Evolutionary conservation across 805 yeast species (phyloP), one percentile per base, ranked within the genome.

Genomic region (Candida chauliodis): DNA sequence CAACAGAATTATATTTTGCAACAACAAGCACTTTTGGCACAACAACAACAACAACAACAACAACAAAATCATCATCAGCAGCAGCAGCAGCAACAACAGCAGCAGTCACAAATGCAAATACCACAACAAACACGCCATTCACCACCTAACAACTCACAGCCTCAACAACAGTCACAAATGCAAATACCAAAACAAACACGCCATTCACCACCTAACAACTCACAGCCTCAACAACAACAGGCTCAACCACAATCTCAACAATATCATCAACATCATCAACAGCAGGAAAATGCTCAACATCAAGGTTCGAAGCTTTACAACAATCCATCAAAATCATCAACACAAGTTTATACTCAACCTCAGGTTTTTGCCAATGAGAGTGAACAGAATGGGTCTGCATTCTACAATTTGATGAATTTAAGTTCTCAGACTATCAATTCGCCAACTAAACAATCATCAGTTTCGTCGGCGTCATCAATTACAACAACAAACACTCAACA

Each of bases 41-140:
- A 34, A 19, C 35, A 35, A 17, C 42, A 34, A 22, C 43, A 37
- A 16, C 43, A 41, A 25, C 43, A 40, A 23, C 43, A 43, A 4
- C 34, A 21, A 10, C 37, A 36, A 11, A 35, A 43, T 19, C 38
- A 29, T 4, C 37, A 34, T n/a, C 41, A 33, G 8, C 34, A 21
- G 8, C 43, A 42, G 16, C 38, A 43, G 19, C 38, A 24, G 15
- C 40, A 37, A 20, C 58, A 1, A 41, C 60, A 17, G 52, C 63
- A 5, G 53, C 52, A 8, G 56, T 59, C 3, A 58, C 58, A 2
- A 53, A 61, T 11, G 60, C 62, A 10, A 59, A 58, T 8, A 58
- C 52, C n/a, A 56, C 37, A 30, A 16, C 41, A 34, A 15, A n/a
- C n/a, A n/a, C n/a, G n/a, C n/a, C n/a, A n/a, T n/a, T n/a, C n/a